These are phyloP conservation scores for Citropsis articulata DNA, from an alignment of 345 rosid species.

Conservation along the genomic window DNA sequence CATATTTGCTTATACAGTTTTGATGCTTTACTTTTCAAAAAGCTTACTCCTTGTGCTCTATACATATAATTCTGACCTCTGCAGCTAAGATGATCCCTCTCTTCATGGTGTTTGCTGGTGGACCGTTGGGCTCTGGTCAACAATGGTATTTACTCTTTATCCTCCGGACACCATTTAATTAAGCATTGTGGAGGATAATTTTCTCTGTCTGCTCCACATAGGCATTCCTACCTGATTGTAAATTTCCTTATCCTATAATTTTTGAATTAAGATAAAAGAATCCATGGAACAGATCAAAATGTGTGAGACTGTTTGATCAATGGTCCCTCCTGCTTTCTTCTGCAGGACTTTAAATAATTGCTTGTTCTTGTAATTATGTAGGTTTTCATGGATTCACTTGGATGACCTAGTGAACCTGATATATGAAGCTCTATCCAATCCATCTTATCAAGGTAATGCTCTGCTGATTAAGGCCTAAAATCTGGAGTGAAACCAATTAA, in stretches of 20 bases:
- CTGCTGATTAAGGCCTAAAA: neutral
- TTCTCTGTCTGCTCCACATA: neutral
- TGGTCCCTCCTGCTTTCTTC: neutral
- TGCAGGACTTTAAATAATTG: neutral
- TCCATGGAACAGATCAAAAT: neutral
- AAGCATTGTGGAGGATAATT: neutral
- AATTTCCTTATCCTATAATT: neutral
- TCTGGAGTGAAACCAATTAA: neutral
- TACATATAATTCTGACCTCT: constrained; percentile 11
- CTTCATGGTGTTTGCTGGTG: constrained; percentile 94
- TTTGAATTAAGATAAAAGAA: neutral
- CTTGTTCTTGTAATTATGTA: constrained; percentile 22
- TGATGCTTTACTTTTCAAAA: neutral
- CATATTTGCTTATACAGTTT: neutral
- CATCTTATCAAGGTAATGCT: constrained; percentile 67
- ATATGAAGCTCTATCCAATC: constrained; percentile 73
- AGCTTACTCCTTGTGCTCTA: constrained; percentile 6
- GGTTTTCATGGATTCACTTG: constrained; percentile 99
- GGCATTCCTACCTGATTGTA: neutral
- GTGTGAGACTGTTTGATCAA: neutral
- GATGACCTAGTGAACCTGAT: constrained; percentile 87
- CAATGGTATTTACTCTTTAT: constrained; percentile 60
- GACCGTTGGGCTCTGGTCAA: constrained; percentile 88
- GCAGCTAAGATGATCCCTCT: constrained; percentile 95
- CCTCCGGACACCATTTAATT: neutral